Percentiles rank a stretch among this genome's conserved stretches.
Conservation (phyloP, 75 land plant species). For the Cupressus sempervirens region DNA sequence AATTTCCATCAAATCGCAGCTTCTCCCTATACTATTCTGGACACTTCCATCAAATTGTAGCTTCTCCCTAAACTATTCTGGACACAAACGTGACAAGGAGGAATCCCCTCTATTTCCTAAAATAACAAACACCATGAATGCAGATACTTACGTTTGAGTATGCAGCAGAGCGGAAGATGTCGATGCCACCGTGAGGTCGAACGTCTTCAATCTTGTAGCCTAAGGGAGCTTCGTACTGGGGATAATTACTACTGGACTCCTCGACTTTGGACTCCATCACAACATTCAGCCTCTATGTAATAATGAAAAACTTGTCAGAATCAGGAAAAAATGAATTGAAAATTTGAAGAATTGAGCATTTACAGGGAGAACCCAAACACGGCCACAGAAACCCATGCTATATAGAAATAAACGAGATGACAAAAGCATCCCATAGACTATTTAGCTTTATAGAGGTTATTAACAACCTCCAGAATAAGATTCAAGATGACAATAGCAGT, state of each 20-base stretch:
- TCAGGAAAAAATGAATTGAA: not conserved
- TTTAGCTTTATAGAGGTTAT: no score
- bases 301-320: not conserved
- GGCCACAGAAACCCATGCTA: no score
- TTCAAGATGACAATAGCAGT: no score
- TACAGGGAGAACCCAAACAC: not conserved
- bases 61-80: conserved; percentile 7
- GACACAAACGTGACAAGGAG: not conserved
- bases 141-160: conserved; percentile 70
- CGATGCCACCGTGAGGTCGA: conserved; percentile 75
- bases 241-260: conserved; percentile 33
- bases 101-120: not conserved
- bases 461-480: no score
- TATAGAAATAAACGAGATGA: no score
- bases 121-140: not conserved
- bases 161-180: conserved; percentile 82
- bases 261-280: conserved; percentile 29
- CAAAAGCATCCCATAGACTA: no score
- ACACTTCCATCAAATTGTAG: no score
- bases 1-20: not conserved
- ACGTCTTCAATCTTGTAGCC: conserved; percentile 84
- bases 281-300: conserved; percentile 35
- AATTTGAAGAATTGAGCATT: no score
- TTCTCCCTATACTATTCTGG: conserved; percentile 9
- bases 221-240: conserved; percentile 68